These are phyloP conservation scores for Salix koriyanagi DNA, from an alignment of 345 rosid species.

Conservation along the genomic window DNA sequence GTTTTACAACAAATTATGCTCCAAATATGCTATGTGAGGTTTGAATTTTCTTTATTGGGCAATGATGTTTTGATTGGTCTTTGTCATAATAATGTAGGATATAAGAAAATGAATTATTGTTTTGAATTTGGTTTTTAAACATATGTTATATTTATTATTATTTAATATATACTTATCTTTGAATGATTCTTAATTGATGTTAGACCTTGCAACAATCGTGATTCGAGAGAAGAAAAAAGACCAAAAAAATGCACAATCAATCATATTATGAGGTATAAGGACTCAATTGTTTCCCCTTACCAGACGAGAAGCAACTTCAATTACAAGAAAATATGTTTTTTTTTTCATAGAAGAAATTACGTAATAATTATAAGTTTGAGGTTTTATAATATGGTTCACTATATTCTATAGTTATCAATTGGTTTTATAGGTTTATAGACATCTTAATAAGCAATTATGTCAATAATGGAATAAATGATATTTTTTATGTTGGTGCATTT, in stretches of 20 bases:
- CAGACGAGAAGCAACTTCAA: slow-evolving; percentile 75
- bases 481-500: slow-evolving; percentile 78
- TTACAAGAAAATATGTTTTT: slow-evolving; percentile 42
- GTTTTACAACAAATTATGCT: too few species aligned
- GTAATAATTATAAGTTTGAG: not conserved
- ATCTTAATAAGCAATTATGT: slow-evolving; percentile 93
- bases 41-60: too few species aligned
- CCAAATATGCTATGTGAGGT: too few species aligned
- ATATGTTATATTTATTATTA: not conserved
- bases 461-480: slow-evolving; percentile 87
- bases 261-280: slow-evolving; percentile 63
- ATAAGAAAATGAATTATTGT: too few species aligned
- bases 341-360: not conserved
- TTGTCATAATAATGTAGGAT: too few species aligned
- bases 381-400: not conserved
- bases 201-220: slow-evolving; percentile 45
- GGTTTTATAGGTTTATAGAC: slow-evolving; percentile 86
- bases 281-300: slow-evolving; percentile 58
- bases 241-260: slow-evolving; percentile 74
- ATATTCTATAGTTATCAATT: slow-evolving; percentile 61
- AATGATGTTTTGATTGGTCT: too few species aligned
- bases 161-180: not conserved
- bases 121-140: too few species aligned
- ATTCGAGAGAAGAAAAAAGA: slow-evolving; percentile 56
- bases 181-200: slow-evolving; percentile 5